phyloP scores from a whole-genome alignment of 805 yeast species.

The Starmerella tilneyi region DNA sequence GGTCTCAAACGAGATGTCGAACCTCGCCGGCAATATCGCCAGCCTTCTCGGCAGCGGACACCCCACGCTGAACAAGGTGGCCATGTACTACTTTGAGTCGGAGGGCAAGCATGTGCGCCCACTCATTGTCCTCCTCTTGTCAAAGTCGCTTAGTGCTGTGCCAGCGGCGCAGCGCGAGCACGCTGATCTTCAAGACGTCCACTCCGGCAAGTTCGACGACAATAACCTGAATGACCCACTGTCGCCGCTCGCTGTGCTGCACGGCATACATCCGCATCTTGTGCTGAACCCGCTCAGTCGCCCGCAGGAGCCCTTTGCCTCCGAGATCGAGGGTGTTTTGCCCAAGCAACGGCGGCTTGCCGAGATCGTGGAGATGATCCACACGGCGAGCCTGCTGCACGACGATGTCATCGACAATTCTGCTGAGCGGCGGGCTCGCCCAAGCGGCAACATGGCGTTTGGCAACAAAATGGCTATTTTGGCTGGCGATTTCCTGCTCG shows the following conservation, averaged over 20 bases:
- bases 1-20: constrained; percentile 88
- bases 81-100: constrained; percentile 90
- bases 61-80: constrained; percentile 81
- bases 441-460: constrained; percentile 86
- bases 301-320: constrained; percentile 64
- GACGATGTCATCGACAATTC: constrained; percentile 91
- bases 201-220: constrained; percentile 19
- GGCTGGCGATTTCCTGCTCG: constrained; percentile 92
- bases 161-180: constrained; percentile 59
- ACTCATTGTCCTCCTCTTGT: constrained; percentile 67
- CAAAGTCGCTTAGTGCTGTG: constrained; percentile 65
- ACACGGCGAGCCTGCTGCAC: constrained; percentile 88
- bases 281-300: constrained; percentile 70
- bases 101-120: constrained; percentile 96
- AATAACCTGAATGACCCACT: constrained; percentile 38
- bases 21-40: constrained; percentile 77
- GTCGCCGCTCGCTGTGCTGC: constrained; percentile 71
- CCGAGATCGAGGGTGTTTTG: constrained; percentile 61
- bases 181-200: constrained; percentile 36
- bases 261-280: constrained; percentile 78
- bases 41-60: constrained; percentile 83
- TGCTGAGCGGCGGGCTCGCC: constrained; percentile 81
- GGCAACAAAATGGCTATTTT: constrained; percentile 95
- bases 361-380: constrained; percentile 96
- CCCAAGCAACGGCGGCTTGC: constrained; percentile 94